These are phyloP conservation scores for Darksidea phi DNA, from an alignment of 495 filamentous ascomycete species.

Conservation along the genomic window DNA sequence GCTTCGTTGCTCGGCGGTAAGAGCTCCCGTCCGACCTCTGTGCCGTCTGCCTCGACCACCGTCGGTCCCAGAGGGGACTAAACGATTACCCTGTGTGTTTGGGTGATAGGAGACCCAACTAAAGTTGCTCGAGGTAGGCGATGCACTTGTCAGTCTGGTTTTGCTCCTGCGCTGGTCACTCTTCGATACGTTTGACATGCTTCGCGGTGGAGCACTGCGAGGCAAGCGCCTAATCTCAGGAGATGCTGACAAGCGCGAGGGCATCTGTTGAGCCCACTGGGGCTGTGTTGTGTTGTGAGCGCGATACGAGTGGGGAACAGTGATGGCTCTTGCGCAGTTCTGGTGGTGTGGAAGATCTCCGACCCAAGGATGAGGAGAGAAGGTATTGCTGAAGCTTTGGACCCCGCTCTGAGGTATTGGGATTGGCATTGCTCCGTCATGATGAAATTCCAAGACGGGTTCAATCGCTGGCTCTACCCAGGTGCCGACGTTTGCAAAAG, in stretches of 20 bases:
- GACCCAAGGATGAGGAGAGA: slow-evolving; percentile 1
- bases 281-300: slow-evolving; percentile 2
- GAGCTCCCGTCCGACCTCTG: slow-evolving; percentile 21
- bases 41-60: slow-evolving; percentile 20
- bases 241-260: slow-evolving; percentile 10
- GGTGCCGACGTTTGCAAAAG: slow-evolving; percentile 17
- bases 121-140: slow-evolving; percentile 22
- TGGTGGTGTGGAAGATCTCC: neutral
- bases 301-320: slow-evolving; percentile 21
- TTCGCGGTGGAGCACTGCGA: slow-evolving; percentile 1
- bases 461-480: slow-evolving; percentile 28
- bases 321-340: slow-evolving; percentile 16
- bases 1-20: slow-evolving; percentile 28
- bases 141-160: slow-evolving; percentile 21
- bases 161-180: slow-evolving; percentile 3
- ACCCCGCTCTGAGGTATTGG: slow-evolving; percentile 10
- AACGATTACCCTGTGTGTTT: slow-evolving; percentile 15
- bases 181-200: slow-evolving; percentile 5
- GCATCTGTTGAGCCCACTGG: neutral
- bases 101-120: slow-evolving; percentile 34
- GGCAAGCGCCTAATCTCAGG: slow-evolving; percentile 12
- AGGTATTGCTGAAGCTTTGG: slow-evolving; percentile 1
- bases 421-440: slow-evolving; percentile 7
- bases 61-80: slow-evolving; percentile 24
- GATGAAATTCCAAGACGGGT: slow-evolving; percentile 16